Evolutionary conservation across 495 filamentous ascomycete genomes (phyloP), one percentile per base, ranked within the genome.

Genomic region (Hyphodiscus hymeniophilus): DNA sequence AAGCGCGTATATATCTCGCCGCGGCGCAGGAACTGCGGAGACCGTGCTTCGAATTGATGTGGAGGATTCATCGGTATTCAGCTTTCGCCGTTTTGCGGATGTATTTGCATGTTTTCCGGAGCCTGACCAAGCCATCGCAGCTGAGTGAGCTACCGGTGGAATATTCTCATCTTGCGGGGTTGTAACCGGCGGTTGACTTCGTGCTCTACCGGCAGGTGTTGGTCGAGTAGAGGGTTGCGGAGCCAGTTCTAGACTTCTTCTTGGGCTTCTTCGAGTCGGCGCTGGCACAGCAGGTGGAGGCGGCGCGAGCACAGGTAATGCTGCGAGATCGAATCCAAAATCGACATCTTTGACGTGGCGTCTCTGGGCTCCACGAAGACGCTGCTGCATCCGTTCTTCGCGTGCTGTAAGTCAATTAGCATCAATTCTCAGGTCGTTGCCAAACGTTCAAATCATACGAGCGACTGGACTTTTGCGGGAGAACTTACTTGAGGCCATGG

Each of bases 71-170:
- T 55, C 58, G 1, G 32, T 55, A 33, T 60, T 45, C 2, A 57
- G 36, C 31, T 55, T 60, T 33, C 48, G 54, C 45, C 54, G 48
- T 30, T 60, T 60, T 13, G 58, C 54, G 31, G 54, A 57, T 12
- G 36, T 57, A 44, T 57, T 57, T 7, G 58, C 58, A 39, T 60
- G n/a, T n/a, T n/a, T n/a, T n/a, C n/a, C n/a, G n/a, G n/a, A n/a
- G n/a, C n/a, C n/a, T n/a, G n/a, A n/a, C 54, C 20, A 51, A 49
- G 16, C 13, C 33, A 18, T n/a, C n/a, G n/a, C n/a, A n/a, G n/a
- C n/a, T n/a, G n/a, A n/a, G n/a, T n/a, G n/a, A n/a, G n/a, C 38
- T n/a, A 13, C 30, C 12, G 38, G 44, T 18, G 15, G 18, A 22
- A n/a, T 30, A 22, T 32, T 35, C 6, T 35, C 38, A 20, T 45